These are phyloP conservation scores for Kockiozyma suomiensis DNA, from an alignment of 805 yeast species.

Conservation along the genomic window DNA sequence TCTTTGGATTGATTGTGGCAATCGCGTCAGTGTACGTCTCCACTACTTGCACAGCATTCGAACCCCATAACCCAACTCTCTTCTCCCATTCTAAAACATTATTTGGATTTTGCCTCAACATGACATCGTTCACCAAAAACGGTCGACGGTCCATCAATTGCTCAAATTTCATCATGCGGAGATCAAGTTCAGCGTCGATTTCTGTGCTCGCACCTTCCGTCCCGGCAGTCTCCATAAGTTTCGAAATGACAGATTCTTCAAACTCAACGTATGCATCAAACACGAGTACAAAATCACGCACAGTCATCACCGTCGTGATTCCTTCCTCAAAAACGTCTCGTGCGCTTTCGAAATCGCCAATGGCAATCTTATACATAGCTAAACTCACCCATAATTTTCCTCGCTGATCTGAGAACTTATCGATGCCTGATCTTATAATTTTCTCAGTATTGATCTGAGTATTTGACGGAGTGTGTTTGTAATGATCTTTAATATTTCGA, in stretches of 20 bases:
- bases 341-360: conserved; percentile 46
- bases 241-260: conserved; percentile 54
- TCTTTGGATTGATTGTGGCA: conserved; percentile 62
- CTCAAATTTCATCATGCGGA: conserved; percentile 55
- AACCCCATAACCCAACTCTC: conserved; percentile 53
- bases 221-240: conserved; percentile 39
- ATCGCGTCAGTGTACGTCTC: conserved; percentile 68
- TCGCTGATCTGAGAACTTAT: conserved; percentile 61
- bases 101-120: conserved; percentile 62
- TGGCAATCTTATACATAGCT: conserved; percentile 52
- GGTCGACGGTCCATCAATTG: conserved; percentile 59
- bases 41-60: conserved; percentile 50
- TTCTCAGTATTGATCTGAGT: conserved; percentile 43
- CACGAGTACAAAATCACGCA: conserved; percentile 63
- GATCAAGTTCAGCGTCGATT: conserved; percentile 46
- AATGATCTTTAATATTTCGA: conserved; percentile 17
- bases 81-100: conserved; percentile 70
- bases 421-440: conserved; percentile 44
- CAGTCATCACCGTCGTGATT: conserved; percentile 50
- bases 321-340: conserved; percentile 54
- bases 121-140: conserved; percentile 65
- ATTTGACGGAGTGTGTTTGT: not conserved
- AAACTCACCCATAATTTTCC: conserved; percentile 53
- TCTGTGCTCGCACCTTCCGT: conserved; percentile 23
- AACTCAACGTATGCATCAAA: conserved; percentile 66